These are phyloP conservation scores for Ramalina peruviana DNA, from an alignment of 495 filamentous ascomycete species.

Conservation along the genomic window DNA sequence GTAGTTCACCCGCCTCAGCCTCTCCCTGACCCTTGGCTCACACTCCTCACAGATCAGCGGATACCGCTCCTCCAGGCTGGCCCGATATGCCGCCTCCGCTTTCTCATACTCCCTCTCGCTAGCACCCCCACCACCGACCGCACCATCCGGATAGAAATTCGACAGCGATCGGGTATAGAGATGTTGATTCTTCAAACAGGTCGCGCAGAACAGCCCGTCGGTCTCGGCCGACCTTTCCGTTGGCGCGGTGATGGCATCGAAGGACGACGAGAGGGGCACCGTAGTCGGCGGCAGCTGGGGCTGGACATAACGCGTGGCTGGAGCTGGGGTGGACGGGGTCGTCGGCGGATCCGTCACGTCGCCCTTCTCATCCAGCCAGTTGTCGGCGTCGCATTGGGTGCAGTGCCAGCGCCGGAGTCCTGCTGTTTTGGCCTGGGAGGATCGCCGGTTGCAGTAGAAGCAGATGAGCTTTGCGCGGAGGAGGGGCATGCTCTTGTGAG, in stretches of 20 bases:
- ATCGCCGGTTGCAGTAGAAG: slow-evolving; percentile 62
- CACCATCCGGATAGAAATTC: slow-evolving; percentile 51
- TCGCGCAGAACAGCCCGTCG: slow-evolving; percentile 52
- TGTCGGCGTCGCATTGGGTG: slow-evolving; percentile 60
- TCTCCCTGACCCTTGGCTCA: slow-evolving; percentile 47
- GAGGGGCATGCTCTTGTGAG: no score
- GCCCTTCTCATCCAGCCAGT: slow-evolving; percentile 73
- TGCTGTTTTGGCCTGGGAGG: slow-evolving; percentile 37
- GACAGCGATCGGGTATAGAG: slow-evolving; percentile 53
- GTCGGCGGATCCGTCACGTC: slow-evolving; percentile 79
- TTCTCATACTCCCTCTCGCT: slow-evolving; percentile 42
- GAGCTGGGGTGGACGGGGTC: slow-evolving; percentile 27
- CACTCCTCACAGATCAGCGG: slow-evolving; percentile 74
- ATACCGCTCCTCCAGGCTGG: slow-evolving; percentile 57
- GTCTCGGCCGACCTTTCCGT: slow-evolving; percentile 16
- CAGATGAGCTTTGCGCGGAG: slow-evolving; percentile 44
- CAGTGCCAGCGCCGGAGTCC: slow-evolving; percentile 51
- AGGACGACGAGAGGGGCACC: slow-evolving; percentile 20
- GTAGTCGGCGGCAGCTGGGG: neutral
- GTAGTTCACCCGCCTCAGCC: slow-evolving; percentile 55
- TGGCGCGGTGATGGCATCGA: slow-evolving; percentile 20
- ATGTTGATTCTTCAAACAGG: slow-evolving; percentile 72
- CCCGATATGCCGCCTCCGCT: slow-evolving; percentile 45
- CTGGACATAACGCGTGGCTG: slow-evolving; percentile 7
- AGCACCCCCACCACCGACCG: slow-evolving; percentile 33